A percentile compares a stretch with the other conserved stretches of the same genome.
Conservation (phyloP, 306 rosid genomes). For the Castanea crenata region DNA sequence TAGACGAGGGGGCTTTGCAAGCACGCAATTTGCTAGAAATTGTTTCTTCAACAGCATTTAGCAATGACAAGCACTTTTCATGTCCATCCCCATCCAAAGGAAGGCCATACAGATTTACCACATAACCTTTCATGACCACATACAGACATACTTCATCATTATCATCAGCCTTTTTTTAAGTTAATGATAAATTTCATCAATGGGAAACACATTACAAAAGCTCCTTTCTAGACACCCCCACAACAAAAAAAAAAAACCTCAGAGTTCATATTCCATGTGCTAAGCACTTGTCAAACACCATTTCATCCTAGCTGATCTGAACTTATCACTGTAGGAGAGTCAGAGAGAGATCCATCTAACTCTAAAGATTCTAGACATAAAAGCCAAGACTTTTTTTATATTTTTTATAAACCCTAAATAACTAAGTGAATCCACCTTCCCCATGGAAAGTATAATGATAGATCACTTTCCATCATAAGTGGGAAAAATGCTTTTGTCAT, state of each 20-base stretch:
- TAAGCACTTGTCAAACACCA: conserved; percentile 1
- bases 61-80: conserved; percentile 74
- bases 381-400: neutral
- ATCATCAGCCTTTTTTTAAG: too few relatives aligned
- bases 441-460: conserved; percentile 18
- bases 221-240: too few relatives aligned
- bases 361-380: neutral
- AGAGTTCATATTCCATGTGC: conserved; percentile 12
- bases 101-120: conserved; percentile 54
- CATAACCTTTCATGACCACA: too few relatives aligned
- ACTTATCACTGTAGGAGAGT: neutral
- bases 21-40: conserved; percentile 87
- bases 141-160: too few relatives aligned
- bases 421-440: neutral
- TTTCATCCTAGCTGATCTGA: neutral
- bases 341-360: neutral
- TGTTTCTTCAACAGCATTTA: conserved; percentile 93
- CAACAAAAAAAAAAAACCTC: neutral
- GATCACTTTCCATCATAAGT: neutral
- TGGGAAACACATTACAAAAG: too few relatives aligned
- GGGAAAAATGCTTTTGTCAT: conserved; percentile 20
- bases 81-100: conserved; percentile 84
- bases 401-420: neutral
- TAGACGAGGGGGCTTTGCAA: conserved; percentile 68
- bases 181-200: too few relatives aligned